Percentiles rank a stretch among this genome's conserved stretches.
These are phyloP conservation scores for Sporodiniella umbellata DNA, from an alignment of 371 early-diverging fungal genomes.

Conservation along the genomic window DNA sequence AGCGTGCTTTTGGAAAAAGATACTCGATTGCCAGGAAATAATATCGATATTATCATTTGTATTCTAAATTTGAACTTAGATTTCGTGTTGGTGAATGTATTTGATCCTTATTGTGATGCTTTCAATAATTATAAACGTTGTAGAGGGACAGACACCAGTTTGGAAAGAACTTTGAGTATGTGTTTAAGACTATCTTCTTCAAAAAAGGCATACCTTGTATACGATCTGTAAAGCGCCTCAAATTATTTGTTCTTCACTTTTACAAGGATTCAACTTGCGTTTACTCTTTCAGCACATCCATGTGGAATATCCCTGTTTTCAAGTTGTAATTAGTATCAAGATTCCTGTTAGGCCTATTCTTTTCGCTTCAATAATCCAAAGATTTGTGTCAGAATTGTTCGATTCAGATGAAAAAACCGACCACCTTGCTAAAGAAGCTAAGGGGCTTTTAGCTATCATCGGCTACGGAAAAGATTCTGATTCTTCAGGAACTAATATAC, in stretches of 20 bases:
- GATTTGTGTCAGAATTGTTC: background rate
- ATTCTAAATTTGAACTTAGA: background rate
- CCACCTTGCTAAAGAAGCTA: background rate
- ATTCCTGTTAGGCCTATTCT: background rate
- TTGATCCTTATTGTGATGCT: conserved; percentile 4
- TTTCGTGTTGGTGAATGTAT: conserved; percentile 7
- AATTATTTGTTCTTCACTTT: conserved; percentile 11
- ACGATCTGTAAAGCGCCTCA: background rate
- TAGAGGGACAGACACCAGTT: conserved; percentile 12
- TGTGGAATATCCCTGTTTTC: conserved; percentile 8
- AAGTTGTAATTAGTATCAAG: background rate
- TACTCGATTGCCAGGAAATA: conserved; percentile 11
- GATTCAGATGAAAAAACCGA: background rate
- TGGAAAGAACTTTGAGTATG: conserved; percentile 10
- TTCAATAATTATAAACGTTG: conserved; percentile 9
- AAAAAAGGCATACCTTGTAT: conserved; percentile 3
- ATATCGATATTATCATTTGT: conserved; percentile 14
- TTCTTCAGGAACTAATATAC: background rate
- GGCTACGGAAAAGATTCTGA: conserved; percentile 2
- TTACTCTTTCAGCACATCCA: conserved; percentile 10
- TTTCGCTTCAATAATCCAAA: background rate
- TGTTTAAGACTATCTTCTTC: conserved; percentile 6
- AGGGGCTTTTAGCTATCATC: background rate
- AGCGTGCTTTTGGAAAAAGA: conserved; percentile 10
- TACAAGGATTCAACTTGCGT: conserved; percentile 9